These are phyloP conservation scores for Daedalea quercina DNA, from an alignment of 768 basidiomycete genomes.

Conservation along the genomic window DNA sequence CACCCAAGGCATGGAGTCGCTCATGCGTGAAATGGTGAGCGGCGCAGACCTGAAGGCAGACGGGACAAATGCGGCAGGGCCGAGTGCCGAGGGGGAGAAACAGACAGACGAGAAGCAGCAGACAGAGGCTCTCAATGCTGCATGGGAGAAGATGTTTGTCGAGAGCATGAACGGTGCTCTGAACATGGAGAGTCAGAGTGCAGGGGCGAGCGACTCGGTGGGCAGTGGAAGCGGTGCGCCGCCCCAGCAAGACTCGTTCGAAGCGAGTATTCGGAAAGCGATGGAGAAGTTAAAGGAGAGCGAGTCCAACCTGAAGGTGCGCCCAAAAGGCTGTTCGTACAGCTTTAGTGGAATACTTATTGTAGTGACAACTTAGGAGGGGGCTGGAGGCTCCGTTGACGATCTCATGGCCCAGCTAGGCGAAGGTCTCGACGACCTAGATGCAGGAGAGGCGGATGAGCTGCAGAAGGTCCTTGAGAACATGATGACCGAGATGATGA, in stretches of 20 bases:
- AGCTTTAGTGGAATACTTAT: conserved; percentile 2
- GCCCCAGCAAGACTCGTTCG: conserved; percentile 42
- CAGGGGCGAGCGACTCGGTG: conserved; percentile 1
- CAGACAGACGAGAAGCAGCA: conserved; percentile 24
- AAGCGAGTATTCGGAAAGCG: conserved; percentile 61
- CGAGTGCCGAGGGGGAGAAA: conserved; percentile 4
- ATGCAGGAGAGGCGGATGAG: conserved; percentile 32
- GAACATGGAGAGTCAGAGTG: conserved; percentile 6
- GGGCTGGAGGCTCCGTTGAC: conserved; percentile 34
- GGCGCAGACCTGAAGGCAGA: conserved; percentile 14
- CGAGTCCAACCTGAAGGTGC: conserved; percentile 48
- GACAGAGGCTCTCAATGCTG: conserved; percentile 41
- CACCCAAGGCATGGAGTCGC: conserved; percentile 36
- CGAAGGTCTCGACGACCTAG: conserved; percentile 7
- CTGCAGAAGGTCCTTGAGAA: conserved; percentile 65
- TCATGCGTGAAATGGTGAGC: conserved; percentile 33
- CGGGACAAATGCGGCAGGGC: conserved; percentile 4
- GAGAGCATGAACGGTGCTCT: conserved; percentile 47
- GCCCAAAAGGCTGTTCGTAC: no score
- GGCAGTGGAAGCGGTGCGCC: conserved; percentile 7
- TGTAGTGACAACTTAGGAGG: conserved; percentile 12
- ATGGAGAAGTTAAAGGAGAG: conserved; percentile 70
- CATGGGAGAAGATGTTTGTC: conserved; percentile 69
- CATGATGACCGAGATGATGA: conserved; percentile 80
- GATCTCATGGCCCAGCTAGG: conserved; percentile 39